Evolutionary conservation across 257 asterid genomes (phyloP).

Genomic region (Solanum chiquidenum): DNA sequence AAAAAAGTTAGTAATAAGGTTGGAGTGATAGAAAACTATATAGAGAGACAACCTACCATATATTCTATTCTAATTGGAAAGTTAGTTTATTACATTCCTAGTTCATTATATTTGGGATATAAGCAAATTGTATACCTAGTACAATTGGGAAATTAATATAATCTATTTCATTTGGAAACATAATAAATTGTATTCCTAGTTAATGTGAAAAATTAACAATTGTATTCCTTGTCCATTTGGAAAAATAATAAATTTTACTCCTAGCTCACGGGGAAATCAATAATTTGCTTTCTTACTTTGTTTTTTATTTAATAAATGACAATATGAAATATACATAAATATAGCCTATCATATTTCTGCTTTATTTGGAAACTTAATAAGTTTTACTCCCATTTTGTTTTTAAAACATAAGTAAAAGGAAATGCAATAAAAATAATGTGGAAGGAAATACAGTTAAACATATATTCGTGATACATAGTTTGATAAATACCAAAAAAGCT

Average conservation of each 20-base stretch:
- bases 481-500: not conserved
- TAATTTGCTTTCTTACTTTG: no score
- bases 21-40: not conserved
- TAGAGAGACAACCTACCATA: not conserved
- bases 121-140: not conserved
- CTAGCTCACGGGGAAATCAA: not conserved
- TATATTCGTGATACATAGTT: not conserved
- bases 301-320: not conserved
- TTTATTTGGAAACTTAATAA: not conserved
- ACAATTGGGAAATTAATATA: not conserved
- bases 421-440: not conserved
- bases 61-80: not conserved
- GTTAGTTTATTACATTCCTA: not conserved
- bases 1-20: not conserved
- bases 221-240: no score
- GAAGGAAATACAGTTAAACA: not conserved
- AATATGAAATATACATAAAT: not conserved
- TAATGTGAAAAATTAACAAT: not conserved
- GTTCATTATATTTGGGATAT: not conserved
- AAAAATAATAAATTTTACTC: not conserved
- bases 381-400: not conserved
- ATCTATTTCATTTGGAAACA: not conserved
- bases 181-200: not conserved
- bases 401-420: not conserved
- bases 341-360: not conserved